These are phyloP conservation scores for Apodospora peruviana DNA, from an alignment of 495 filamentous ascomycete species.

Conservation along the genomic window DNA sequence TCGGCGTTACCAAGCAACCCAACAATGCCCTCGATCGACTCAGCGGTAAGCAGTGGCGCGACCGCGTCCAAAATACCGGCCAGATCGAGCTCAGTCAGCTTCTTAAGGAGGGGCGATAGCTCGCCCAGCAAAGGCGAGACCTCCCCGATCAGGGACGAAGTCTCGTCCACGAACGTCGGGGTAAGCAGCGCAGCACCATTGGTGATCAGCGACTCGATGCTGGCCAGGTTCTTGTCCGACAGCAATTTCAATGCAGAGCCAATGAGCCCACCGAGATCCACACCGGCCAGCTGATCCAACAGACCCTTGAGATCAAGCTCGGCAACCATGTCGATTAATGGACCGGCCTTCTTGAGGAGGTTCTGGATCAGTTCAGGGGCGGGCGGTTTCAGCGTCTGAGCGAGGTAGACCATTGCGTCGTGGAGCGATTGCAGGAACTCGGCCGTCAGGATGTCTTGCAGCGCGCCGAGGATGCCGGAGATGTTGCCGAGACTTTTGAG, in stretches of 20 bases:
- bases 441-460: conserved; percentile 21
- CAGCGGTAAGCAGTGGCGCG: too few relatives aligned
- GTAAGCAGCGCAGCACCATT: too few relatives aligned
- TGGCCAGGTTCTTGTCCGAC: conserved; percentile 21
- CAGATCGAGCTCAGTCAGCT: too few relatives aligned
- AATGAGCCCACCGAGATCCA: conserved; percentile 24
- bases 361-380: conserved; percentile 19
- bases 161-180: too few relatives aligned
- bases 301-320: conserved; percentile 27
- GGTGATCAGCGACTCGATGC: too few relatives aligned
- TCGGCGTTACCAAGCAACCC: too few relatives aligned
- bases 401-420: conserved; percentile 29
- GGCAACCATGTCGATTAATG: conserved; percentile 22
- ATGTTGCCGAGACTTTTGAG: conserved; percentile 20
- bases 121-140: too few relatives aligned
- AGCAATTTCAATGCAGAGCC: conserved; percentile 24
- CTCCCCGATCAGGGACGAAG: too few relatives aligned
- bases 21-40: too few relatives aligned
- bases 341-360: conserved; percentile 24
- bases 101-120: too few relatives aligned
- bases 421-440: conserved; percentile 27
- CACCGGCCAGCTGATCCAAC: conserved; percentile 16
- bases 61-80: too few relatives aligned
- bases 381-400: conserved; percentile 25
- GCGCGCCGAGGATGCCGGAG: conserved; percentile 16